These are phyloP conservation scores for Pilatotrama ljubarskyi DNA, from an alignment of 768 basidiomycete species.

Conservation along the genomic window DNA sequence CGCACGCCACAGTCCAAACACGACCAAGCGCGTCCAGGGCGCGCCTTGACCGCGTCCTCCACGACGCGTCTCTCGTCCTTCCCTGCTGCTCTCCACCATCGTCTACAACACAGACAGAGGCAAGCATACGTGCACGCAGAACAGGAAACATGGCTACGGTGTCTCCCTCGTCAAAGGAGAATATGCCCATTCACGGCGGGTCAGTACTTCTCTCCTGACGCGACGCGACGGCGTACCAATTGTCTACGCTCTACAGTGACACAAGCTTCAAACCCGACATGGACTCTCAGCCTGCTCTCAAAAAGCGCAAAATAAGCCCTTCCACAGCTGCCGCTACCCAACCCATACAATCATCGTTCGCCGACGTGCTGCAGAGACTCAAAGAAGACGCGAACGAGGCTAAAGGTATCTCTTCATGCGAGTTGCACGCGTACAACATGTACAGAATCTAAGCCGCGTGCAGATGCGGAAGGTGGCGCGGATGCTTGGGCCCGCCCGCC, in stretches of 20 bases:
- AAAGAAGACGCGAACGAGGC: conserved; percentile 33
- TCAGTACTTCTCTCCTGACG: conserved; percentile 1
- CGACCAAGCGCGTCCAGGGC: conserved; percentile 21
- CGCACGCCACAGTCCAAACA: conserved; percentile 18
- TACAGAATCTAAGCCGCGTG: neutral
- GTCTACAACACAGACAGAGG: too few species aligned
- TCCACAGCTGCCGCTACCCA: conserved; percentile 22
- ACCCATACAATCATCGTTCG: conserved; percentile 35
- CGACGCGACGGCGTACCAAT: neutral
- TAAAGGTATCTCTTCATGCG: conserved; percentile 17
- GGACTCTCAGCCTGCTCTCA: conserved; percentile 31
- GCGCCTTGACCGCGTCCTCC: neutral
- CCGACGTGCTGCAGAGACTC: conserved; percentile 41
- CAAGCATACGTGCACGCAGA: too few species aligned
- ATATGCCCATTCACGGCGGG: conserved; percentile 23
- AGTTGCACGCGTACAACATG: neutral
- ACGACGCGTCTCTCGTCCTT: conserved; percentile 18
- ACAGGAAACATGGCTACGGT: conserved; percentile 8
- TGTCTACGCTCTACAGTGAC: conserved; percentile 2
- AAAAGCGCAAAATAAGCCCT: conserved; percentile 35
- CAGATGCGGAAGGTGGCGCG: conserved; percentile 77
- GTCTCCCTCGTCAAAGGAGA: conserved; percentile 20
- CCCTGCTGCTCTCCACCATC: neutral
- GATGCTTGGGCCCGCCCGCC: conserved; percentile 71
- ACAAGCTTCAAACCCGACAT: conserved; percentile 21